Evolutionary conservation across 2,329 filamentous ascomycete genomes (phyloP), one percentile per base, ranked within the genome.

Genomic region (Seiridium unicorne): DNA sequence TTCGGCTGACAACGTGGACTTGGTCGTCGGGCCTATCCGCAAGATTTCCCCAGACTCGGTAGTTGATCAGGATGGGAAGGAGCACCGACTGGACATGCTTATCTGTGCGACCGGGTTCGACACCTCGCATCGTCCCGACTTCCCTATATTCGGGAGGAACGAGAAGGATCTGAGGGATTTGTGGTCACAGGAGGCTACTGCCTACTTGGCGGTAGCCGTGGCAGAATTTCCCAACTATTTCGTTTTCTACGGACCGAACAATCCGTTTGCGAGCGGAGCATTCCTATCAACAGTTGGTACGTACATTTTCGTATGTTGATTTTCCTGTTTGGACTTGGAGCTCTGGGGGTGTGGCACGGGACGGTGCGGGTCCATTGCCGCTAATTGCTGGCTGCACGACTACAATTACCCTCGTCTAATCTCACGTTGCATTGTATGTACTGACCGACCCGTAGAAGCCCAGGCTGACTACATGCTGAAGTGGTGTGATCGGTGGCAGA

Each of bases 121-220:
- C 60, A 63, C 61, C 3, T 57, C 57, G 9, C 69, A 64, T 44
- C 51, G 57, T 1, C 68, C 67, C 1, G 54, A 60, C 2, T 71
- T 85, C 36, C 38, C 38, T 42, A 75, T 76, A 10, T 76, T 86
- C 2, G 72, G 74, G 4, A 84, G 83, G 1, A 74, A 73, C 55
- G 66, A 76, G 77, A 51, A 73, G 76, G 44, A 68, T 86, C 11
- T 74, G 81, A 35, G 74, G 83, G 44, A 70, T 78, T 1, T 86
- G 84, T 83, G 74, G 80, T 3, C 75, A 79, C 51, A 74, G 79
- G 0, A 73, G 82, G 0, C 79, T 83, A 64, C 81, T 82, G 0
- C 38, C 38, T 87, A 86, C 64, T 74, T 81, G 46, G 81, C 81
- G 13, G 79, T 81, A 8, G 79, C 81, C 1, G 79, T 83, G 71